Conservation (phyloP, 768 basidiomycete genomes). For the Auricularia cornea region DNA sequence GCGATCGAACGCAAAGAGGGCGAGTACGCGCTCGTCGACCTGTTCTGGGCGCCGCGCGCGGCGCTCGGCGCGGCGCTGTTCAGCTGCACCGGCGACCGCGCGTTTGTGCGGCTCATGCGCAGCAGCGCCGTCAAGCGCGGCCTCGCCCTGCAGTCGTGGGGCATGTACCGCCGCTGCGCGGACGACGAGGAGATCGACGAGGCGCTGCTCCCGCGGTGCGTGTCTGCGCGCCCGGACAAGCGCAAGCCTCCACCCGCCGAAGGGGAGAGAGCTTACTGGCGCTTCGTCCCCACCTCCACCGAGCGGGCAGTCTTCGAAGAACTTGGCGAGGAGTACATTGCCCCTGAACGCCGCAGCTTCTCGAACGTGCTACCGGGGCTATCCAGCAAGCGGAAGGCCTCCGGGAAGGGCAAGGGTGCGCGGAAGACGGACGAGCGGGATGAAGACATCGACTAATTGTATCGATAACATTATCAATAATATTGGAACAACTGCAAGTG, state of each 20-base stretch:
- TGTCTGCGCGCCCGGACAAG: background rate
- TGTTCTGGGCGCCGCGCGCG: background rate
- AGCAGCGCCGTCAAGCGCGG: background rate
- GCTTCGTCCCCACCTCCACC: background rate
- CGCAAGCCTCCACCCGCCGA: background rate
- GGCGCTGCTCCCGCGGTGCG: background rate
- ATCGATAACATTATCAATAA: too few relatives aligned
- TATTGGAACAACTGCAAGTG: too few relatives aligned
- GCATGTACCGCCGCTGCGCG: background rate
- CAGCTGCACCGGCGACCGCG: background rate
- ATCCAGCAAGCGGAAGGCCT: too few relatives aligned
- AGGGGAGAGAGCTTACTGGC: background rate
- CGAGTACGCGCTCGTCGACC: background rate
- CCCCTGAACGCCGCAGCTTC: background rate
- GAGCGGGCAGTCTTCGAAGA: background rate
- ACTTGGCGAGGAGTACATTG: background rate
- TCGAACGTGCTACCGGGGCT: background rate
- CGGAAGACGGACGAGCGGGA: too few relatives aligned
- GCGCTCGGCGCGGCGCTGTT: background rate
- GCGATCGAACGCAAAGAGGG: background rate
- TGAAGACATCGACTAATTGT: too few relatives aligned
- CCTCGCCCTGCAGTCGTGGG: background rate
- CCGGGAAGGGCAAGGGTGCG: too few relatives aligned
- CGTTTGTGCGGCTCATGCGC: background rate
- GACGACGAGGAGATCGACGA: background rate